phyloP scores from a whole-genome alignment of 2,329 filamentous ascomycete species.

The Chalara sp. region DNA sequence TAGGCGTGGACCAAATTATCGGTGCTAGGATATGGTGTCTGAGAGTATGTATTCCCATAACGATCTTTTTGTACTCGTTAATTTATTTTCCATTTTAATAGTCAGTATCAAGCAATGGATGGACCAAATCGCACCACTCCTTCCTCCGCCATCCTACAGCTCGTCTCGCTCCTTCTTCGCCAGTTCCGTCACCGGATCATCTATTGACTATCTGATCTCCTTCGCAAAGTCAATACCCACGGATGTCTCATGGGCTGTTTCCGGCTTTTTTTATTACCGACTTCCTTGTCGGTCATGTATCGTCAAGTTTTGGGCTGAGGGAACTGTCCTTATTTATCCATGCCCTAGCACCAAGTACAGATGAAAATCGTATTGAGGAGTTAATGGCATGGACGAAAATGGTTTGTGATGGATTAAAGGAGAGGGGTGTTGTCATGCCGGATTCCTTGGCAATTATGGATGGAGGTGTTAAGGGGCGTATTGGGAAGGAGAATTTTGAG shows the following conservation, averaged over 20 bases:
- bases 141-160: not conserved
- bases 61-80: not conserved
- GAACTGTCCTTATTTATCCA: not conserved
- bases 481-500: slow-evolving; percentile 3
- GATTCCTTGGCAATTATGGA: slow-evolving; percentile 25
- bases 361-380: not conserved
- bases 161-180: not conserved
- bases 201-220: not conserved
- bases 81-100: not conserved
- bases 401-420: slow-evolving; percentile 24
- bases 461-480: slow-evolving; percentile 21
- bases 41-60: not conserved
- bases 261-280: no score
- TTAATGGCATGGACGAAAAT: slow-evolving; percentile 6
- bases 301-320: not conserved
- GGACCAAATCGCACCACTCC: not conserved
- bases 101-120: not conserved
- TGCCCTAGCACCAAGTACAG: not conserved
- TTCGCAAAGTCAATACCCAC: no score
- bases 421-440: slow-evolving; percentile 22
- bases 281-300: no score
- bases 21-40: slow-evolving; percentile 14
- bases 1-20: slow-evolving; percentile 33
- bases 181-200: not conserved
- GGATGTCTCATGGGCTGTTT: no score